Percentiles rank a stretch among this genome's conserved stretches.
Conservation (phyloP, 163 green algal species). For the Scenedesmus sp. region DNA sequence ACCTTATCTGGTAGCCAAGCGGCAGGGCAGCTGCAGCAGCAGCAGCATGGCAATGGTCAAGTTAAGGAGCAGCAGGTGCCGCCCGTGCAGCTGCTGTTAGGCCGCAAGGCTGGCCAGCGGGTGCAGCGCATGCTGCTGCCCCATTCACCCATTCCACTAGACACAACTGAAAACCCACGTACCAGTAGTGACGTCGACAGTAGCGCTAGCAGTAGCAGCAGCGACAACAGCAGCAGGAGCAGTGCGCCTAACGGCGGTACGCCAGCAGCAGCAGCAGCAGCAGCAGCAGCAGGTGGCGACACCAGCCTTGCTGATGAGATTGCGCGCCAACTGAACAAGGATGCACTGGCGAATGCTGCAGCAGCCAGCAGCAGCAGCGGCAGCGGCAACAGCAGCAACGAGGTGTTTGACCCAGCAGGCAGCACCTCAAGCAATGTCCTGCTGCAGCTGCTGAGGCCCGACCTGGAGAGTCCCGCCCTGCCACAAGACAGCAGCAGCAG, state of each 20-base stretch:
- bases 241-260: neutral
- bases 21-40: neutral
- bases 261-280: conserved; percentile 3
- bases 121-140: neutral
- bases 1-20: no score
- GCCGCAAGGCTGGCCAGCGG: neutral
- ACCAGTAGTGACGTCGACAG: neutral
- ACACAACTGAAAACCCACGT: neutral
- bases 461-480: neutral
- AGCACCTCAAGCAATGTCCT: neutral
- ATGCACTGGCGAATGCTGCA: neutral
- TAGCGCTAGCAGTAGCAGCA: neutral
- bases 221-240: neutral
- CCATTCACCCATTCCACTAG: neutral
- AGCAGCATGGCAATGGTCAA: neutral
- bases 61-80: neutral
- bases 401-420: neutral
- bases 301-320: neutral
- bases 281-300: neutral
- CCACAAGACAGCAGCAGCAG: neutral
- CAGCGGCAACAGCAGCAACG: neutral
- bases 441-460: neutral
- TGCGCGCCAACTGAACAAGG: neutral
- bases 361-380: neutral
- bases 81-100: neutral